Base-by-base conservation (phyloP, 108 stramenopile genomes). In the Schizochytrium sp. region DNA sequence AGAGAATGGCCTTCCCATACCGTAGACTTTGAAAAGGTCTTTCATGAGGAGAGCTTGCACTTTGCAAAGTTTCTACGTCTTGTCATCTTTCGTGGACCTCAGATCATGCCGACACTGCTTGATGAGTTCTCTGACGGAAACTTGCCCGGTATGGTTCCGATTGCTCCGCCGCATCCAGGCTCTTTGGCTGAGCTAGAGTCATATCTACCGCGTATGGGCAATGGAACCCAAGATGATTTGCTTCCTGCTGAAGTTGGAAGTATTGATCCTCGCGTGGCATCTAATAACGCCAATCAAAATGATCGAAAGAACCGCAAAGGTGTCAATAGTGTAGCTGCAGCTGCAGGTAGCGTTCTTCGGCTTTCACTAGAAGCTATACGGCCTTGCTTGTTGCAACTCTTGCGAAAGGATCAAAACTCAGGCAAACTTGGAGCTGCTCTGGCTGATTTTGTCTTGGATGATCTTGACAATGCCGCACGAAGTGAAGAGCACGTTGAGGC, bases 41-140 rank as follows among this genome's bases (percentile, higher is more conserved):
- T 69, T 3, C 47, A 55, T 8, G 5, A 38, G 15, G 76, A 55
- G 28, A 53, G 55, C 38, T 10, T 10, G 0, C 49, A 83, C 76
- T 83, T 83, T 55, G 88, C 88, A 38, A 41, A 73, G 17, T 88
- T 91, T 28, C 17, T 89, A 13, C 61, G 89, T 49, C 89, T 72
- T 53, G 38, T 90, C 10, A 57, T 91, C 17, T 90, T 89, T 56
- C 73, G 64, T 49, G 89, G 91, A 13, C 88, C 72, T 13, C 90
- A 90, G 41, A 47, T 91, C 42, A 49, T 83, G 76, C 76, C 76
- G 10, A 17, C 76, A 47, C 55, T 55, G 47, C 50, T 55, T 10
- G 76, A 55, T 28, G n/a, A 55, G 38, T 19, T 83, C n/a, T 1
- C 55, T 1, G 76, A 83, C 28, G 38, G 28, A 8, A 83, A 83